These are phyloP conservation scores for Austroboletus eburneus DNA, from an alignment of 768 basidiomycete genomes.

Conservation along the genomic window DNA sequence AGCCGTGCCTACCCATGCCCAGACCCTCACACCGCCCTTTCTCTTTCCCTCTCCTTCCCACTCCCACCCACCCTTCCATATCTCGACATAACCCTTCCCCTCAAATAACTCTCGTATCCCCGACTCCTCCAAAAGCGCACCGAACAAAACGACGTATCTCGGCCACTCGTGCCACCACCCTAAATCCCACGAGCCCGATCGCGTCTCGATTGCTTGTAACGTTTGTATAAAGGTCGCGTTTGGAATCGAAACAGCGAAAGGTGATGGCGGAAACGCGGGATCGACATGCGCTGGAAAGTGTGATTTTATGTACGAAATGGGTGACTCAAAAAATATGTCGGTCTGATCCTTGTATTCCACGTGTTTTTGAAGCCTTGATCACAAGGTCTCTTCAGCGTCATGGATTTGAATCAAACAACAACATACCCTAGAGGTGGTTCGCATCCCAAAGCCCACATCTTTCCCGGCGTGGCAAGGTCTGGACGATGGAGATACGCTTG, in stretches of 20 bases:
- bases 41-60: conserved; percentile 62
- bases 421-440: conserved; percentile 87
- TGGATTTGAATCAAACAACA: not conserved
- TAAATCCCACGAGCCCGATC: conserved; percentile 20
- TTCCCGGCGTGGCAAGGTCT: conserved; percentile 49
- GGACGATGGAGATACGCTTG: conserved; percentile 79
- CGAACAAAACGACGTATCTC: conserved; percentile 77
- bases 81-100: conserved; percentile 57
- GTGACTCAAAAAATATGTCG: conserved; percentile 73
- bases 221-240: conserved; percentile 32
- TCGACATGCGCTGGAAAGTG: conserved; percentile 69
- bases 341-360: conserved; percentile 74
- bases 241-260: conserved; percentile 48
- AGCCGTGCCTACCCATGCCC: conserved; percentile 40
- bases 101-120: conserved; percentile 47
- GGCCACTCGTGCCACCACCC: conserved; percentile 78
- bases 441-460: conserved; percentile 84
- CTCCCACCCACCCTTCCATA: conserved; percentile 67
- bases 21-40: conserved; percentile 68
- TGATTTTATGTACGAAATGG: conserved; percentile 55
- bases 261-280: conserved; percentile 59
- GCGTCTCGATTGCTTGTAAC: conserved; percentile 27
- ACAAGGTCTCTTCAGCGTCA: conserved; percentile 10
- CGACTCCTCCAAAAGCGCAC: conserved; percentile 56
- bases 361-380: conserved; percentile 41